Percentiles rank a stretch among this genome's conserved stretches.
Conservation (phyloP, 305 asterid genomes). For the Fraxinus sp. region DNA sequence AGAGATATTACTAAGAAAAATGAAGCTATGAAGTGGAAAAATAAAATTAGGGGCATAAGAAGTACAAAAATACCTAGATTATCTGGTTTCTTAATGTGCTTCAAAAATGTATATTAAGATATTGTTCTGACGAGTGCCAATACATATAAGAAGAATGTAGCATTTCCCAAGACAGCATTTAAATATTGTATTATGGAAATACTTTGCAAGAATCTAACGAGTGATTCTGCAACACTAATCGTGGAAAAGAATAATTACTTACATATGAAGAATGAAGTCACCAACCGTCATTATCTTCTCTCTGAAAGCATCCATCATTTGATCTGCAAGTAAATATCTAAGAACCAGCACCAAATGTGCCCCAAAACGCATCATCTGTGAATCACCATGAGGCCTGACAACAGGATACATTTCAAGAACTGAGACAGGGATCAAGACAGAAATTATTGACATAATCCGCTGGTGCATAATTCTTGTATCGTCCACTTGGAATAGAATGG, state of each 20-base stretch:
- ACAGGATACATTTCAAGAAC: slow-evolving; percentile 21
- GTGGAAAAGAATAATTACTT: slow-evolving; percentile 32
- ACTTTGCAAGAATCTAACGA: slow-evolving; percentile 18
- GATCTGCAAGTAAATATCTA: slow-evolving; percentile 76
- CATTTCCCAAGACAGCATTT: background rate
- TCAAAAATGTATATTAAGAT: slow-evolving; percentile 12
- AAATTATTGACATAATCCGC: background rate
- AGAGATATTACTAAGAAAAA: background rate
- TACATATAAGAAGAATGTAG: background rate
- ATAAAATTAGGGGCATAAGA: background rate
- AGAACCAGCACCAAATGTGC: slow-evolving; percentile 97
- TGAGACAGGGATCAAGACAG: slow-evolving; percentile 8
- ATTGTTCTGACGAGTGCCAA: background rate
- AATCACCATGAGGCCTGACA: slow-evolving; percentile 98
- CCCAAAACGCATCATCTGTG: slow-evolving; percentile 99
- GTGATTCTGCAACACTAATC: slow-evolving; percentile 10
- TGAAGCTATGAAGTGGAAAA: background rate
- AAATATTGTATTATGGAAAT: background rate
- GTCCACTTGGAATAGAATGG: slow-evolving; percentile 19
- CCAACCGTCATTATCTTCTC: slow-evolving; percentile 92
- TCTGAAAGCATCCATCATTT: slow-evolving; percentile 73
- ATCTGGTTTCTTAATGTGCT: background rate
- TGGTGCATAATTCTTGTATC: slow-evolving; percentile 17
- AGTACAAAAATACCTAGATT: background rate
- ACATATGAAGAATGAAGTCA: slow-evolving; percentile 95